Conservation (phyloP, 2,329 filamentous ascomycete species). For the Aspergillus pseudoterreus region DNA sequence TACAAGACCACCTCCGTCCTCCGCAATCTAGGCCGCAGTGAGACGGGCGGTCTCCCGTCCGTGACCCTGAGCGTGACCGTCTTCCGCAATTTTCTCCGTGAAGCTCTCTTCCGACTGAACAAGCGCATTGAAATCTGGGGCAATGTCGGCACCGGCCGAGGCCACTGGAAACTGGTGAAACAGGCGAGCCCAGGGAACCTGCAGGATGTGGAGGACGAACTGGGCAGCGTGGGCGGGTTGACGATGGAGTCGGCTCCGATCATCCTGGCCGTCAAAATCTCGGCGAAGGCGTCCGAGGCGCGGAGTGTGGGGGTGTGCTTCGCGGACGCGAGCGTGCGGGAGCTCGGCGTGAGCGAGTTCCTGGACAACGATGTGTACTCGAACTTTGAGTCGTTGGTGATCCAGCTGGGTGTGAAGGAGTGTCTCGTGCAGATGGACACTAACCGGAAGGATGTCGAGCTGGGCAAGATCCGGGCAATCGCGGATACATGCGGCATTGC, state of each 20-base stretch:
- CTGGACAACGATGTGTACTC: conserved; percentile 98
- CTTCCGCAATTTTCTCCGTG: conserved; percentile 90
- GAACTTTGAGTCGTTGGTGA: conserved; percentile 93
- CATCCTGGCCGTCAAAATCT: conserved; percentile 90
- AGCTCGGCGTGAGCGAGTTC: conserved; percentile 95
- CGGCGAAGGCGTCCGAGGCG: conserved; percentile 79
- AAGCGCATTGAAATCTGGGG: conserved; percentile 91
- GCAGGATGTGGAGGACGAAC: conserved; percentile 93
- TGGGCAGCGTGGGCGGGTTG: conserved; percentile 56
- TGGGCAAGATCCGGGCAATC: conserved; percentile 82
- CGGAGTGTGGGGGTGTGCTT: conserved; percentile 93
- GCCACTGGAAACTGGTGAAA: conserved; percentile 84
- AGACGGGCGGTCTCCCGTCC: conserved; percentile 81
- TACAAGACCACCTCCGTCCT: conserved; percentile 98
- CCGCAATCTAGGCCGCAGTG: conserved; percentile 78
- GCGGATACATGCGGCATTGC: conserved; percentile 90
- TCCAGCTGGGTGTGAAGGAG: conserved; percentile 93
- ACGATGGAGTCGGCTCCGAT: conserved; percentile 85
- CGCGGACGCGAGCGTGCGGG: conserved; percentile 91
- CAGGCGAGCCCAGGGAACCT: conserved; percentile 93
- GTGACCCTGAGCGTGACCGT: conserved; percentile 95
- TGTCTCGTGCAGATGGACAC: conserved; percentile 81
- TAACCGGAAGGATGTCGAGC: conserved; percentile 78
- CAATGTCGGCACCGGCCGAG: conserved; percentile 68
- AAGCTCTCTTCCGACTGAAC: conserved; percentile 85